Evolutionary conservation across 106 monocot genomes (phyloP), one percentile per base, ranked within the genome.

Genomic region (Hemerocallis citrina): DNA sequence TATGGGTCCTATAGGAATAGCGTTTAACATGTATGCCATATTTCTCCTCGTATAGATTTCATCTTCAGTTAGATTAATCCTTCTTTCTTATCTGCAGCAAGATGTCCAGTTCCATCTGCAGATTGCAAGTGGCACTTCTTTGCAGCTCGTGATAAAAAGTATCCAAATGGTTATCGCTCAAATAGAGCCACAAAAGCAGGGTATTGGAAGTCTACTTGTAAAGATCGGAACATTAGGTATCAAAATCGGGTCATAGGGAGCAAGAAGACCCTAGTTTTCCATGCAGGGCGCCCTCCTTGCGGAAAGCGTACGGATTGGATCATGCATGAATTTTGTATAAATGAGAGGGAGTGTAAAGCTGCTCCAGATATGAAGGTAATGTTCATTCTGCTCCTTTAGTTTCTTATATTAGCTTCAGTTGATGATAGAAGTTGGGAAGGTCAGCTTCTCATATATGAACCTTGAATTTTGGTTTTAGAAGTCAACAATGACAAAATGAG

Each of bases 91-190:
- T 12, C 47, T 85, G 34, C 66, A 86, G 92, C 72, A 29, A 80
- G 81, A 71, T 80, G 75, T 23, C 68, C 48, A 5, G 40, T 83
- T 3, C 80, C 74, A 2, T 80, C 77, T 23, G 69, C 45, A 46
- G 92, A 92, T 47, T 59, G 70, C 62, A 92, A 81, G 39, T 92
- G 92, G 92, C 87, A 92, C 55, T 92, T 92, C 68, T 92, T 92
- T 61, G 68, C 69, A 19, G 57, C 72, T 23, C 68, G 70, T 35
- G 92, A 92, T 59, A 75, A 69, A 49, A 92, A 92, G 56, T 92
- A 92, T 62, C 87, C 92, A 6, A 86, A 74, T 61, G 92, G 92
- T 32, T 68, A 49, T 21, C 80, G 86, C 17, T 66, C 78, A 45
- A 92, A 87, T 29, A 86, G 86, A 68, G 92, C 92, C 0, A 92